These are phyloP conservation scores for Chaetomium sp. DNA, from an alignment of 2,329 filamentous ascomycete species.

Conservation along the genomic window DNA sequence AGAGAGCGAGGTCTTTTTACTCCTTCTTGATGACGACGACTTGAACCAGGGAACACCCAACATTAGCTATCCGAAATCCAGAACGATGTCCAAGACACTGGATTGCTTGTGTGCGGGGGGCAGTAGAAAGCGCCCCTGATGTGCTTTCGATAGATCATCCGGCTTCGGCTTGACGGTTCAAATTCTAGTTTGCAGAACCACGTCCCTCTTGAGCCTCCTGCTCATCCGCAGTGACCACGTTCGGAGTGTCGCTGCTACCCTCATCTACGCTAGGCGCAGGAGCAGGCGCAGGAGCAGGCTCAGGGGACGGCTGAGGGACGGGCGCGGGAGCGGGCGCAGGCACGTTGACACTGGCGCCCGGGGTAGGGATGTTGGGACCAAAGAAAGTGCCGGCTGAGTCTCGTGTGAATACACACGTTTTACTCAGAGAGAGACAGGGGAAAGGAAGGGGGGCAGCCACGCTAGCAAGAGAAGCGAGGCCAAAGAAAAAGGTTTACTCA, in stretches of 20 bases:
- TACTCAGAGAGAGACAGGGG: conserved; percentile 3
- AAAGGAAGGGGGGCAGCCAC: not conserved
- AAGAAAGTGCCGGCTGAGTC: conserved; percentile 15
- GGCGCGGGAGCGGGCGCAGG: not conserved
- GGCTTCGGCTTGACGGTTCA: not conserved
- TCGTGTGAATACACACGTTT: conserved; percentile 23
- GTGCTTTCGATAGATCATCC: not conserved
- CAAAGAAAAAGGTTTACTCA: conserved; percentile 15
- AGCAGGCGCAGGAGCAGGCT: not conserved
- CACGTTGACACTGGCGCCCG: not conserved
- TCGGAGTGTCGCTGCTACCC: not conserved
- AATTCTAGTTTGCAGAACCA: conserved; percentile 15
- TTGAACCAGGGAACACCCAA: conserved; percentile 10
- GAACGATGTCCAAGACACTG: not conserved
- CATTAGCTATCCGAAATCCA: conserved; percentile 13
- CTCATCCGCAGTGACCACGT: conserved; percentile 22
- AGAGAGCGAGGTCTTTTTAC: not conserved
- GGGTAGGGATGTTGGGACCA: conserved; percentile 6
- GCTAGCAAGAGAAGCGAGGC: not conserved
- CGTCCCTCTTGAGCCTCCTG: conserved; percentile 23
- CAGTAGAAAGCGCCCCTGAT: too few relatives aligned
- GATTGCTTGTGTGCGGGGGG: too few relatives aligned
- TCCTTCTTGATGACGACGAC: conserved; percentile 17
- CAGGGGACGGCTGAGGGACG: not conserved
- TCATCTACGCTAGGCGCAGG: not conserved